Percentiles rank a stretch among this genome's conserved stretches.
Conservation (phyloP, 257 asterid genomes). For the Euphrasia confusa region DNA sequence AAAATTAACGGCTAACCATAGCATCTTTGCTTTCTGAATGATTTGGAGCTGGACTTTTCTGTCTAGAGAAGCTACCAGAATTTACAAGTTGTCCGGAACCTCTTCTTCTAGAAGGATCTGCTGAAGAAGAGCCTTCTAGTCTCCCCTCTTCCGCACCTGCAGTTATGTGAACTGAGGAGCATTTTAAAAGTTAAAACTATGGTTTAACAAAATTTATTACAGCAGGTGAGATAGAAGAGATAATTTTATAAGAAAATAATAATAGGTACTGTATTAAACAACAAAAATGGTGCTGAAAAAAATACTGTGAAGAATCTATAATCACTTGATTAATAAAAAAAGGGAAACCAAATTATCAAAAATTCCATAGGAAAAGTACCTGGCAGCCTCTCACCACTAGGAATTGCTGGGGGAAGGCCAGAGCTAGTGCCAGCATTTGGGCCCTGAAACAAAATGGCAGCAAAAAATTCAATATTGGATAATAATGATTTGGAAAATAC, state of each 20-base stretch:
- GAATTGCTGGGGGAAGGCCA: conserved; percentile 82
- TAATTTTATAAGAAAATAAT: too few relatives aligned
- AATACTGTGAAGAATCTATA: background rate
- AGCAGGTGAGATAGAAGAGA: too few relatives aligned
- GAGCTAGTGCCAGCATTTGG: conserved; percentile 76
- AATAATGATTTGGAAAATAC: conserved; percentile 5
- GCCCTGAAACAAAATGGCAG: conserved; percentile 43
- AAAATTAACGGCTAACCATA: conserved; percentile 46
- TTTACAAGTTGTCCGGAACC: conserved; percentile 53
- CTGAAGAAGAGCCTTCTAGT: conserved; percentile 60
- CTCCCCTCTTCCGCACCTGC: conserved; percentile 78
- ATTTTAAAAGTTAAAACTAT: conserved; percentile 11
- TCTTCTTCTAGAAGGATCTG: conserved; percentile 69
- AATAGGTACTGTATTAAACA: background rate
- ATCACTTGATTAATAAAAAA: conserved; percentile 14
- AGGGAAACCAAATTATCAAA: background rate
- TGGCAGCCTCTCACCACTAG: conserved; percentile 59
- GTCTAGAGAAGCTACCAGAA: conserved; percentile 38
- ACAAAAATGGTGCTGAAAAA: background rate
- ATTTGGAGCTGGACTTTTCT: conserved; percentile 67
- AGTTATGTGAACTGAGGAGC: conserved; percentile 23
- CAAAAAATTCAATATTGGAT: conserved; percentile 4
- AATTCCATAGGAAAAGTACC: conserved; percentile 36
- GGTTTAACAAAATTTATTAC: background rate
- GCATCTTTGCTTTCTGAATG: conserved; percentile 81